A percentile compares a stretch with the other conserved stretches of the same genome.
Evolutionary conservation across 2,329 filamentous ascomycete species (phyloP).

Genomic region (Alternaria novae-zelandiae): DNA sequence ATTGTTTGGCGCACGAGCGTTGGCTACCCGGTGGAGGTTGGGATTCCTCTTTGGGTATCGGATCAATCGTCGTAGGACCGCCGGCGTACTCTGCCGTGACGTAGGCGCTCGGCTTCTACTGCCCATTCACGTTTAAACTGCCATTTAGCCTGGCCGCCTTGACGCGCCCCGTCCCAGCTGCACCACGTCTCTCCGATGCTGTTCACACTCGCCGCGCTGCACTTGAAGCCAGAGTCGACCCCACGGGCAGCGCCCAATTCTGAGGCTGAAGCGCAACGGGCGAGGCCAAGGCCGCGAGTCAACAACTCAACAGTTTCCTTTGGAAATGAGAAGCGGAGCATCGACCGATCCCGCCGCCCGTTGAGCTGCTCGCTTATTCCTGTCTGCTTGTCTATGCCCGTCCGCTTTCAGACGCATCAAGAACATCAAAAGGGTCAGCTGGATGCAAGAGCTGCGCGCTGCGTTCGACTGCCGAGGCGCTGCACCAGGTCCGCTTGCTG

Average conservation of each 20-base stretch:
- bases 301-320: constrained; percentile 36
- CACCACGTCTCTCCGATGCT: not conserved
- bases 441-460: not conserved
- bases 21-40: constrained; percentile 23
- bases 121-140: not conserved
- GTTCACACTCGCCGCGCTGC: not conserved
- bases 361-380: constrained; percentile 11
- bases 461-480: constrained; percentile 10
- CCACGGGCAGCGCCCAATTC: constrained; percentile 5
- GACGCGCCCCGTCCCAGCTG: not conserved
- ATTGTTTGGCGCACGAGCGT: constrained; percentile 29
- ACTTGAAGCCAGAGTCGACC: not conserved
- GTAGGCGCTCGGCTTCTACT: constrained; percentile 18
- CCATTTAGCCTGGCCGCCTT: not conserved
- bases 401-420: not conserved
- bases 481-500: constrained; percentile 14
- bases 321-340: constrained; percentile 32
- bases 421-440: not conserved
- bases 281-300: constrained; percentile 26
- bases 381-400: not conserved
- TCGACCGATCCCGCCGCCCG: constrained; percentile 15
- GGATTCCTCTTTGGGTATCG: constrained; percentile 9
- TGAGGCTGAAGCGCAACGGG: constrained; percentile 20
- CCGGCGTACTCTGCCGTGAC: constrained; percentile 13
- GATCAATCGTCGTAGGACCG: constrained; percentile 6